Conservation (phyloP, 1,139 yeast genomes). For the Diutina catenulata region DNA sequence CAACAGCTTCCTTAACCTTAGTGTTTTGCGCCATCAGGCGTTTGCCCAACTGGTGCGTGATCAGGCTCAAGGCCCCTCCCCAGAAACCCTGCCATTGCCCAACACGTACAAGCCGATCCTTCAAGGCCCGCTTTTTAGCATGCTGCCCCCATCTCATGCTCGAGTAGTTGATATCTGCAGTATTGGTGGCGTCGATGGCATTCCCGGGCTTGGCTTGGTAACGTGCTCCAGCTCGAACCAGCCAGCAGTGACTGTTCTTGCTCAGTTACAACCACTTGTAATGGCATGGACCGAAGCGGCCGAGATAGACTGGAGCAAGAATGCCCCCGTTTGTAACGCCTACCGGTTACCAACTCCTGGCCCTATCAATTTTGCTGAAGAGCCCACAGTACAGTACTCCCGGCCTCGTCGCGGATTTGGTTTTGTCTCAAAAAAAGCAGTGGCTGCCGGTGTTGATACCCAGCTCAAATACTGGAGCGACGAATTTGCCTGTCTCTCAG, state of each 20-base stretch:
- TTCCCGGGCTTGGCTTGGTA: not conserved
- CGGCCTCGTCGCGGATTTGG: slow-evolving; percentile 1
- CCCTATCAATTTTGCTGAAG: not conserved
- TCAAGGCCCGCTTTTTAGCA: not conserved
- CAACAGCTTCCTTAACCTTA: not conserved
- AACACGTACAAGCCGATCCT: not conserved
- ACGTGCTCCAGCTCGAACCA: not conserved
- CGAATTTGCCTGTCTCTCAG: no score
- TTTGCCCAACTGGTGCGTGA: not conserved
- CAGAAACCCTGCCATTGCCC: not conserved
- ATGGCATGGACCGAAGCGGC: no score
- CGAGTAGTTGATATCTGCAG: not conserved
- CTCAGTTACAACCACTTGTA: not conserved
- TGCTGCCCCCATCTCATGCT: not conserved
- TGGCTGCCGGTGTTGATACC: no score
- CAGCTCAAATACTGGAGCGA: no score
- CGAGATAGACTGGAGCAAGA: no score
- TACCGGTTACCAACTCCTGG: no score
- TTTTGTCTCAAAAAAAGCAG: no score
- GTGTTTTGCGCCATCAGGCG: not conserved
- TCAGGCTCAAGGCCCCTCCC: not conserved
- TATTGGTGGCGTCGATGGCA: not conserved
- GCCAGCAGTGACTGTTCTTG: not conserved
- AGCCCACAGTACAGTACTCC: not conserved
- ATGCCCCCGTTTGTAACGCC: no score